Conservation (phyloP, 2,329 filamentous ascomycete genomes). For the Ceratocystis alfenasii region DNA sequence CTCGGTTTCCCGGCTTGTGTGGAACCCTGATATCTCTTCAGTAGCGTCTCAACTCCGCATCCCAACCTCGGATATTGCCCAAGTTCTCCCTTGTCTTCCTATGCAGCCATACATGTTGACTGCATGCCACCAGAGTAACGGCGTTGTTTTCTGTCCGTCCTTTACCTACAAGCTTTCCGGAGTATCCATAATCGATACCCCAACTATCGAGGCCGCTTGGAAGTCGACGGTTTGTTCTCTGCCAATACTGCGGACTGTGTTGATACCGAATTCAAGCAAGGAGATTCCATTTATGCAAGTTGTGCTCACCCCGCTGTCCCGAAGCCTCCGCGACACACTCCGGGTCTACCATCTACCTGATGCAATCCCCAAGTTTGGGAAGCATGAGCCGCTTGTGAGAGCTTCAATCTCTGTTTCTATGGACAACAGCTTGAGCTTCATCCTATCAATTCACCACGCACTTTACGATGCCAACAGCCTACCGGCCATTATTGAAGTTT, state of each 20-base stretch:
- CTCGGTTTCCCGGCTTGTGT: not conserved
- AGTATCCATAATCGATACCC: constrained; percentile 33
- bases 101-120: constrained; percentile 74
- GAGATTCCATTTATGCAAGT: constrained; percentile 51
- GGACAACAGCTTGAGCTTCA: constrained; percentile 28
- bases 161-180: constrained; percentile 51
- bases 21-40: not conserved
- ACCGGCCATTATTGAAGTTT: constrained; percentile 44
- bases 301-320: constrained; percentile 34
- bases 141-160: constrained; percentile 58
- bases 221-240: constrained; percentile 39
- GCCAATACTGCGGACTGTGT: constrained; percentile 57
- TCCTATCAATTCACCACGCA: constrained; percentile 66
- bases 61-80: constrained; percentile 37
- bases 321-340: not conserved
- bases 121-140: constrained; percentile 57
- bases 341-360: not conserved
- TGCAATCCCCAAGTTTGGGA: not conserved
- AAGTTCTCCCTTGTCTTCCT: constrained; percentile 55
- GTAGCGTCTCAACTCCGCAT: constrained; percentile 27
- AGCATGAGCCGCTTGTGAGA: constrained; percentile 13
- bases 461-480: constrained; percentile 81
- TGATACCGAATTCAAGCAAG: constrained; percentile 41
- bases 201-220: constrained; percentile 52
- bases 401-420: constrained; percentile 19